Percentiles rank a stretch among this genome's conserved stretches.
Conservation (phyloP, 805 yeast genomes). For the Tetrapisispora taiwanensis region DNA sequence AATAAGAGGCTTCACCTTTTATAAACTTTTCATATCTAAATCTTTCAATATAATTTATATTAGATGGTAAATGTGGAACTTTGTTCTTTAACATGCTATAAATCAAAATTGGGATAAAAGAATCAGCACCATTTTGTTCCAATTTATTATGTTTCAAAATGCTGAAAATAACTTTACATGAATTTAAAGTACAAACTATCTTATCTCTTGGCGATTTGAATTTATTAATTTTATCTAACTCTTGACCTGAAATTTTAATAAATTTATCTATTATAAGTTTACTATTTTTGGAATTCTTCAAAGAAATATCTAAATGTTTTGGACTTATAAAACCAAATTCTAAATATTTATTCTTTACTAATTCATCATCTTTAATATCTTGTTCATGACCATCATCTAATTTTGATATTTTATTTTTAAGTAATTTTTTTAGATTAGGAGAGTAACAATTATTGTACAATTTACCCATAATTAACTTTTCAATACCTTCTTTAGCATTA, state of each 20-base stretch:
- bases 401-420: conserved; percentile 24
- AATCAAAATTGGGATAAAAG: conserved; percentile 82
- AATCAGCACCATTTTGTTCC: conserved; percentile 79
- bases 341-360: conserved; percentile 41
- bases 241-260: conserved; percentile 57
- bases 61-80: conserved; percentile 58
- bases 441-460: conserved; percentile 70
- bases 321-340: conserved; percentile 67
- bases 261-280: conserved; percentile 36
- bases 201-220: conserved; percentile 94
- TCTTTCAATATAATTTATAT: conserved; percentile 74
- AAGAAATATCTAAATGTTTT: conserved; percentile 64
- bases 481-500: conserved; percentile 84
- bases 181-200: conserved; percentile 78
- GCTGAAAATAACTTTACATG: conserved; percentile 88
- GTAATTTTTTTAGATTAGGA: conserved; percentile 35
- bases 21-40: conserved; percentile 68
- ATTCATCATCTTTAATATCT: conserved; percentile 54
- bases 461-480: conserved; percentile 83
- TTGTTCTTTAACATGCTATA: conserved; percentile 65
- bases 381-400: conserved; percentile 47
- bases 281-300: conserved; percentile 28
- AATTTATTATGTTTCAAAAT: conserved; percentile 56
- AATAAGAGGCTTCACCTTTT: conserved; percentile 84
- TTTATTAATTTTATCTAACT: conserved; percentile 64